These are phyloP conservation scores for Knufia fluminis DNA, from an alignment of 2,329 filamentous ascomycete genomes.

Conservation along the genomic window DNA sequence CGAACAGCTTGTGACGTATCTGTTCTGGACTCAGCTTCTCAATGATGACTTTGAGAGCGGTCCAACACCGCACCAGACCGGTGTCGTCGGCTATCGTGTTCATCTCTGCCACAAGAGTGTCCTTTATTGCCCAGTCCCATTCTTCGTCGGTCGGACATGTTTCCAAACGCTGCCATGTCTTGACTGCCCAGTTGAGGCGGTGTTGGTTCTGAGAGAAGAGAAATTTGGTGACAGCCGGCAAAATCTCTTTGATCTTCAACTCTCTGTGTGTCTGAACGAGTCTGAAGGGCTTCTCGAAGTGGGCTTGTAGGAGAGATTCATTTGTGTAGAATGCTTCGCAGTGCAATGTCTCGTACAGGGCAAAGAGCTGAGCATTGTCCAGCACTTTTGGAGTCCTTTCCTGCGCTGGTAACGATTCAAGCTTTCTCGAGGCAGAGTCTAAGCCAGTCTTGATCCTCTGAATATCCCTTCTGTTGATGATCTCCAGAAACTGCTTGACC, in stretches of 20 bases:
- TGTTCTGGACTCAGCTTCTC: slow-evolving; percentile 61
- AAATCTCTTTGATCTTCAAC: slow-evolving; percentile 64
- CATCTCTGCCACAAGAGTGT: slow-evolving; percentile 60
- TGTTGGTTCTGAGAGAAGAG: slow-evolving; percentile 63
- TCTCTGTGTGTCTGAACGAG: slow-evolving; percentile 68
- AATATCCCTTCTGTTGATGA: slow-evolving; percentile 53
- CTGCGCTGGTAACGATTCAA: slow-evolving; percentile 42
- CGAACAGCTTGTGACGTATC: slow-evolving; percentile 68
- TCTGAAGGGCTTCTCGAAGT: slow-evolving; percentile 76
- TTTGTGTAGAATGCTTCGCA: slow-evolving; percentile 65
- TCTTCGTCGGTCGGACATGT: slow-evolving; percentile 58
- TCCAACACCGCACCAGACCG: slow-evolving; percentile 67
- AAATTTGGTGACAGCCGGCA: slow-evolving; percentile 77
- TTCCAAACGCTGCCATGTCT: slow-evolving; percentile 58
- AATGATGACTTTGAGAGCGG: slow-evolving; percentile 65
- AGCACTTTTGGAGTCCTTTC: slow-evolving; percentile 43
- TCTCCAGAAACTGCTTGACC: slow-evolving; percentile 43
- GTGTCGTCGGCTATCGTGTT: slow-evolving; percentile 48
- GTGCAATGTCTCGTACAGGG: slow-evolving; percentile 81
- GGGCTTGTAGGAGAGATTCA: slow-evolving; percentile 42
- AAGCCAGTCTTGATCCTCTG: slow-evolving; percentile 53
- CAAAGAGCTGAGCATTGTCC: slow-evolving; percentile 57
- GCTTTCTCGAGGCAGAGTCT: slow-evolving; percentile 45
- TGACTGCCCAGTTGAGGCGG: slow-evolving; percentile 58
- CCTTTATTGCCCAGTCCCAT: slow-evolving; percentile 80